Evolutionary conservation across 1,139 yeast species (phyloP).

Genomic region (Meyerozyma elateridarum): DNA sequence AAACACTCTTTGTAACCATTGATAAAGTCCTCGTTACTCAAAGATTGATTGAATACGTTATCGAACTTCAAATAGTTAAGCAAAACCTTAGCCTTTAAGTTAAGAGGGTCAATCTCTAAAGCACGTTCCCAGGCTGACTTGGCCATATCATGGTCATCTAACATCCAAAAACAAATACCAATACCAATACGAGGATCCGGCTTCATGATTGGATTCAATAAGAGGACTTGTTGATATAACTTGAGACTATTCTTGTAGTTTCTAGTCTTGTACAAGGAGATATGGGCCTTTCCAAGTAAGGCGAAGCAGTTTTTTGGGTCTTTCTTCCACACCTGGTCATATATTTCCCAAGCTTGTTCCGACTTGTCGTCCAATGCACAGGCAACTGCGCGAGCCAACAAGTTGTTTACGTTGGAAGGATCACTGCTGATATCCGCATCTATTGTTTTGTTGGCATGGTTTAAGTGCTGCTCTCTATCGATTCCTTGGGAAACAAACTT

Average conservation of each 20-base stretch:
- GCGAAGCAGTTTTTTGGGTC: slow-evolving; percentile 67
- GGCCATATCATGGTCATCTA: slow-evolving; percentile 77
- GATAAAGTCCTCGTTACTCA: slow-evolving; percentile 56
- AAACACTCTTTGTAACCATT: slow-evolving; percentile 46
- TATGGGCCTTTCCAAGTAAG: slow-evolving; percentile 78
- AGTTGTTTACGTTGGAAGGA: slow-evolving; percentile 26
- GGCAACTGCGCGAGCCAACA: slow-evolving; percentile 58
- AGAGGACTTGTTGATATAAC: slow-evolving; percentile 76
- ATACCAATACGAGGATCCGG: slow-evolving; percentile 96
- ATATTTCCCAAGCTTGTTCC: slow-evolving; percentile 63
- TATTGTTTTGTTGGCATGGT: slow-evolving; percentile 16
- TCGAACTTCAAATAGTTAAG: slow-evolving; percentile 69
- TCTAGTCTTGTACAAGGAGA: slow-evolving; percentile 60
- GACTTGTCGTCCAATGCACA: slow-evolving; percentile 44
- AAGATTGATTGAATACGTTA: slow-evolving; percentile 51
- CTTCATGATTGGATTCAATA: slow-evolving; percentile 66
- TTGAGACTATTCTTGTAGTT: slow-evolving; percentile 73
- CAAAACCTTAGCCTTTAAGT: slow-evolving; percentile 61
- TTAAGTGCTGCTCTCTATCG: slow-evolving; percentile 21
- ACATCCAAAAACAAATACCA: slow-evolving; percentile 90
- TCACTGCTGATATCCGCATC: slow-evolving; percentile 1
- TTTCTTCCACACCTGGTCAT: slow-evolving; percentile 49
- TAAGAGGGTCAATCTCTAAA: slow-evolving; percentile 58
- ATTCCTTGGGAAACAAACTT: slow-evolving; percentile 23
- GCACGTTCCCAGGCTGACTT: slow-evolving; percentile 78